These are phyloP conservation scores for Thinopyrum elongatum DNA, from an alignment of 176 grass and related monocot species.

Conservation along the genomic window DNA sequence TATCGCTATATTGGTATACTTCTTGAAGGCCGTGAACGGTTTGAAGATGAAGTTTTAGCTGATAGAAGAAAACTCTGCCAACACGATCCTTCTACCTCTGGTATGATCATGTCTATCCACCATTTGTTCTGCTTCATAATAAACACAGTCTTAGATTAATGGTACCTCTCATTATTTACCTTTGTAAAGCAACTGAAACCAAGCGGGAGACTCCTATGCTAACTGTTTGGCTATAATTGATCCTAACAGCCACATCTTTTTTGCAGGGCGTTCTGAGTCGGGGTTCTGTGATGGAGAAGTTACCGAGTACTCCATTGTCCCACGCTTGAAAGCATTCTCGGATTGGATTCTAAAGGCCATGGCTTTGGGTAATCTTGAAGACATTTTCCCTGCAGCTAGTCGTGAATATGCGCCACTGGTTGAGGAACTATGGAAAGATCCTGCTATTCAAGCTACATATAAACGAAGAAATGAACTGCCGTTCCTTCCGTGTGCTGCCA, in stretches of 20 bases:
- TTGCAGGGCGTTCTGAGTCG: conserved; percentile 36
- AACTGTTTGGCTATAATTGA: neutral
- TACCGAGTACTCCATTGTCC: conserved; percentile 61
- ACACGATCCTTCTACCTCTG: conserved; percentile 47
- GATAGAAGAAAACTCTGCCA: conserved; percentile 43
- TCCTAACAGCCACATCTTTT: conserved; percentile 10
- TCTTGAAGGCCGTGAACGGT: conserved; percentile 83
- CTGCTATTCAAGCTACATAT: conserved; percentile 93
- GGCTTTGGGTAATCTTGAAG: conserved; percentile 89
- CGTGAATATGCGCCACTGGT: conserved; percentile 89
- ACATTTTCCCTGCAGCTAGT: conserved; percentile 84
- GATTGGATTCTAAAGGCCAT: conserved; percentile 95
- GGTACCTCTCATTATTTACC: neutral
- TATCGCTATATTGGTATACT: conserved; percentile 82
- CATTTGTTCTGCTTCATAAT: neutral
- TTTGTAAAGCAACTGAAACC: conserved; percentile 14
- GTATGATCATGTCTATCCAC: conserved; percentile 23
- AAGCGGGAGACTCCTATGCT: neutral
- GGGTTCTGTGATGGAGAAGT: conserved; percentile 30
- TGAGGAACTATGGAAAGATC: conserved; percentile 95
- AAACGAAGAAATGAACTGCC: conserved; percentile 62
- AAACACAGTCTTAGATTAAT: neutral
- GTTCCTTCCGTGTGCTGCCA: conserved; percentile 59
- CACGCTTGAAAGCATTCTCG: conserved; percentile 72
- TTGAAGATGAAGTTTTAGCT: conserved; percentile 80